A percentile compares a stretch with the other conserved stretches of the same genome.
phyloP scores from a whole-genome alignment of 73 alveolate species.

The Tetrahymena malaccensis region DNA sequence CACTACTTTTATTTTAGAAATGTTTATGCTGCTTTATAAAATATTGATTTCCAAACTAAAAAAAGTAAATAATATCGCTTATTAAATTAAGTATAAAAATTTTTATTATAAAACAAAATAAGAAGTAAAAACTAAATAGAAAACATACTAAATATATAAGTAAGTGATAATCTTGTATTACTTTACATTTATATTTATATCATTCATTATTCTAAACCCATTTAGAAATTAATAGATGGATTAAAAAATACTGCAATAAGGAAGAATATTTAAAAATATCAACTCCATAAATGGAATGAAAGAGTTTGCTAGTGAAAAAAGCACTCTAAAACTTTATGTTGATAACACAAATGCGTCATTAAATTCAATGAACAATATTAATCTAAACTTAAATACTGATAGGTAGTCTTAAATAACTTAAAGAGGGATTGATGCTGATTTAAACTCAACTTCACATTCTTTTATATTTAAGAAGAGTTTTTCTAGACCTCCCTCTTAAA shows the following conservation, averaged over 20 bases:
- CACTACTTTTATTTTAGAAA: neutral
- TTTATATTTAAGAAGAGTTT: neutral
- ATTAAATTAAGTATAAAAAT: no score
- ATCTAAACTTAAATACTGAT: neutral
- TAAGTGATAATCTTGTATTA: neutral
- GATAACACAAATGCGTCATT: neutral
- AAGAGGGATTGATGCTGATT: neutral
- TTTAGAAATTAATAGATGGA: neutral
- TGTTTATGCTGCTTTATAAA: neutral
- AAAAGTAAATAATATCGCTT: neutral
- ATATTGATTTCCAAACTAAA: neutral
- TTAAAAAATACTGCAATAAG: neutral
- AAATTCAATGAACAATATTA: neutral
- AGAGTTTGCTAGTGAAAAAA: neutral
- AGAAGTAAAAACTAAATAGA: neutral
- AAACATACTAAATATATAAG: neutral
- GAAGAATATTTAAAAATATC: neutral
- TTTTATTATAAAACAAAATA: no score
- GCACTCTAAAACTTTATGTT: neutral
- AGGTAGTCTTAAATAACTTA: neutral
- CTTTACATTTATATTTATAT: neutral
- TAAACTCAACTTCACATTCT: neutral
- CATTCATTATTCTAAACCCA: neutral
- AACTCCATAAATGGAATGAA: neutral
- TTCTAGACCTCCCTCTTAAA: neutral